Percentiles rank a stretch among this genome's conserved stretches.
These are phyloP conservation scores for Boeremia exigua DNA, from an alignment of 2,329 filamentous ascomycete genomes.

Conservation along the genomic window DNA sequence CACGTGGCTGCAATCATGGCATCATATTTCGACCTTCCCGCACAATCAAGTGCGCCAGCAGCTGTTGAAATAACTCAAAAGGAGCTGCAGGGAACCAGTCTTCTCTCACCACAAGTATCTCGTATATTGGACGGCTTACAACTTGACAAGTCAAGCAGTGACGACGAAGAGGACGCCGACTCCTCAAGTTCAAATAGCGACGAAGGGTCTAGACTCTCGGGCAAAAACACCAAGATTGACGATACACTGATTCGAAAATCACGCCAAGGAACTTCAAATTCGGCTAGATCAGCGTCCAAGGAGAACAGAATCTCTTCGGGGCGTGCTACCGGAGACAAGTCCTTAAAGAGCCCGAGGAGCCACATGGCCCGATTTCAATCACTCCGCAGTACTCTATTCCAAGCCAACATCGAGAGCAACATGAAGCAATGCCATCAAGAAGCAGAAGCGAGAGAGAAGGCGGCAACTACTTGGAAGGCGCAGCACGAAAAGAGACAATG, in stretches of 20 bases:
- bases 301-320: constrained; percentile 8
- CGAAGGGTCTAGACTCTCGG: constrained; percentile 16
- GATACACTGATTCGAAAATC: constrained; percentile 8
- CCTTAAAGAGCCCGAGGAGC: constrained; percentile 26
- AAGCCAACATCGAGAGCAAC: constrained; percentile 38
- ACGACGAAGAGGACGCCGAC: constrained; percentile 5
- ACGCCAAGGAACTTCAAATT: constrained; percentile 13
- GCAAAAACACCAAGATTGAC: constrained; percentile 14
- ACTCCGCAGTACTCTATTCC: constrained; percentile 43
- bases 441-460: constrained; percentile 25
- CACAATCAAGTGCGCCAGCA: constrained; percentile 25
- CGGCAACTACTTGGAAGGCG: constrained; percentile 31
- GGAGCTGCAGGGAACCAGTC: constrained; percentile 23
- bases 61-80: constrained; percentile 20
- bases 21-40: constrained; percentile 45
- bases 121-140: constrained; percentile 38
- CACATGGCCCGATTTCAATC: constrained; percentile 45
- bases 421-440: constrained; percentile 29
- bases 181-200: constrained; percentile 7
- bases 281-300: constrained; percentile 18
- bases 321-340: constrained; percentile 9
- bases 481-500: constrained; percentile 39
- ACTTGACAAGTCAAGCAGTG: constrained; percentile 34
- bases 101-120: constrained; percentile 40
- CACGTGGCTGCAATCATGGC: constrained; percentile 29